phyloP scores from a whole-genome alignment of 495 filamentous ascomycete genomes.

The Aspergillus sparsus region DNA sequence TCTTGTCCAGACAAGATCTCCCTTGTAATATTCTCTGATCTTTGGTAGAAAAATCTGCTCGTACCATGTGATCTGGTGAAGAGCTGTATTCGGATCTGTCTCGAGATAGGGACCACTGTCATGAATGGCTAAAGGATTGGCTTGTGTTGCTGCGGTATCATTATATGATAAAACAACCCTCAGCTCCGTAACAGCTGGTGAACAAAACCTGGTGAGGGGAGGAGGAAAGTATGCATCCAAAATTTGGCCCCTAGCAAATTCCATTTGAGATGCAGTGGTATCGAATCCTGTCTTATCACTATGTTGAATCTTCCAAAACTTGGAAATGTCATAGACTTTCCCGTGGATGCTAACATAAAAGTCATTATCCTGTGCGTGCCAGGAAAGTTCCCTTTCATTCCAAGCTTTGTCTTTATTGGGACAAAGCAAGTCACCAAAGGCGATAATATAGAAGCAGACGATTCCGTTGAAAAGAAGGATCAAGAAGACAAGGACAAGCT shows the following conservation, averaged over 20 bases:
- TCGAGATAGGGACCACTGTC: constrained; percentile 60
- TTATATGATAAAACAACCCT: constrained; percentile 60
- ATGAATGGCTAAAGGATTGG: constrained; percentile 57
- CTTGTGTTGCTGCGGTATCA: constrained; percentile 50
- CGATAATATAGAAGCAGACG: constrained; percentile 91
- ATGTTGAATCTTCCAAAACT: constrained; percentile 83
- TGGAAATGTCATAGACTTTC: constrained; percentile 86
- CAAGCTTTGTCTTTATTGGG: constrained; percentile 92
- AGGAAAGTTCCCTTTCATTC: constrained; percentile 68
- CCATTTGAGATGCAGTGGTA: constrained; percentile 67
- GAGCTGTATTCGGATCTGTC: constrained; percentile 50
- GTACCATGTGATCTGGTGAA: constrained; percentile 77
- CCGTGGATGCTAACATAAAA: constrained; percentile 90
- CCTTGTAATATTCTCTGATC: constrained; percentile 84
- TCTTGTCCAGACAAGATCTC: constrained; percentile 75
- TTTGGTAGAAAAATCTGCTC: constrained; percentile 66
- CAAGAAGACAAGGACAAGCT: constrained; percentile 76
- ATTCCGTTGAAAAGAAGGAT: constrained; percentile 82
- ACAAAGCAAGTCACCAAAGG: constrained; percentile 80
- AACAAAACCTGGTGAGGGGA: constrained; percentile 75
- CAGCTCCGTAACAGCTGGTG: constrained; percentile 58
- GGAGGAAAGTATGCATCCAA: constrained; percentile 82
- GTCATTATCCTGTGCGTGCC: constrained; percentile 69
- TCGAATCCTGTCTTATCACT: constrained; percentile 61
- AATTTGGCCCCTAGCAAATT: constrained; percentile 69